Conservation (phyloP, 352 stramenopile genomes). For the Phytopythium delawarense region DNA sequence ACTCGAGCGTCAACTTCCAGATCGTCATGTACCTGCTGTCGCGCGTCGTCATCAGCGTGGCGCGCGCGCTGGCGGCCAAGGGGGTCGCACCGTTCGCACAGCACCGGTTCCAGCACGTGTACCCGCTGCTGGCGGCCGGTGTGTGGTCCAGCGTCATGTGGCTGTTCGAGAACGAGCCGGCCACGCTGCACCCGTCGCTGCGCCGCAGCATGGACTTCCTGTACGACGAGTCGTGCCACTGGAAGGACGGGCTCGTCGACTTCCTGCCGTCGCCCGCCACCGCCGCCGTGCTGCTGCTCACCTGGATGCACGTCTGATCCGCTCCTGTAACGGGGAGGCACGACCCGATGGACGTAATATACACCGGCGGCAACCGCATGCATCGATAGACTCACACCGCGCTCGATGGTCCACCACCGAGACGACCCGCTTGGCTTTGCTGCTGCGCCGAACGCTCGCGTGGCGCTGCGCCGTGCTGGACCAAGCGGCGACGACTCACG, state of each 20-base stretch:
- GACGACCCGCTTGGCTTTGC: too few species aligned
- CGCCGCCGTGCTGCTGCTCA: conserved; percentile 53
- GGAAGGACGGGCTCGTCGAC: conserved; percentile 59
- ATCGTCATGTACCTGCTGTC: conserved; percentile 89
- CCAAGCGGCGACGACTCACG: neutral
- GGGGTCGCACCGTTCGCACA: conserved; percentile 60
- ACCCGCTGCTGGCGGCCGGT: conserved; percentile 69
- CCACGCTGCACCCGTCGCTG: conserved; percentile 75
- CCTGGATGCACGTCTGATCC: conserved; percentile 50
- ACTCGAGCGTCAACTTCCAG: conserved; percentile 88
- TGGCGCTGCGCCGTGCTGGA: neutral
- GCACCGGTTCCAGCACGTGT: conserved; percentile 70
- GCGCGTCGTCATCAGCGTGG: conserved; percentile 60
- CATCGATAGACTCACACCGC: too few species aligned
- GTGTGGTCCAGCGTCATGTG: conserved; percentile 85
- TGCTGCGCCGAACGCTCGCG: neutral
- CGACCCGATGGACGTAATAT: too few species aligned
- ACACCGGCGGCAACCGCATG: too few species aligned
- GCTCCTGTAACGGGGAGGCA: too few species aligned
- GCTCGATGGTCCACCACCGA: too few species aligned
- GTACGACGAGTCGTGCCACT: conserved; percentile 83
- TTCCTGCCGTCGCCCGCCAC: conserved; percentile 80
- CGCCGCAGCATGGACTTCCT: conserved; percentile 88
- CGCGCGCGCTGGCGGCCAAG: conserved; percentile 60
- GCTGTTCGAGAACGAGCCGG: conserved; percentile 83